A percentile compares a stretch with the other conserved stretches of the same genome.
These are phyloP conservation scores for Venturia pyrina DNA, from an alignment of 2,329 filamentous ascomycete species.

Conservation along the genomic window DNA sequence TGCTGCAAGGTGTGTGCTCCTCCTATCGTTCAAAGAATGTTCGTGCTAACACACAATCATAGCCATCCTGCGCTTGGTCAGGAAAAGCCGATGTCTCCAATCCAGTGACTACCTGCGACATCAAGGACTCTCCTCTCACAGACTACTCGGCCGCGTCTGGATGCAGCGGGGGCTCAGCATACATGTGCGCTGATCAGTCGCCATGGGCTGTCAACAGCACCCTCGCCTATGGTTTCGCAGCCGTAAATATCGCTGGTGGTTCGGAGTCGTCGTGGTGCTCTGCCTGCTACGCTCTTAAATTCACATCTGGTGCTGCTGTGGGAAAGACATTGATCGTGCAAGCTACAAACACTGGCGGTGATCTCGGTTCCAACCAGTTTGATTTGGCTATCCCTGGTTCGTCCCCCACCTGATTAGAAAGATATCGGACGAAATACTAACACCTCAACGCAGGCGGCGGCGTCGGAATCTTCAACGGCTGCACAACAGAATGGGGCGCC, in stretches of 20 bases:
- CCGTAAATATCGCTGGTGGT: slow-evolving; percentile 45
- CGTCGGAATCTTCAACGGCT: slow-evolving; percentile 46
- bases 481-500: slow-evolving; percentile 39
- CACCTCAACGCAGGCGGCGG: slow-evolving; percentile 36
- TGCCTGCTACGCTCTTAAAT: slow-evolving; percentile 49
- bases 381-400: slow-evolving; percentile 34
- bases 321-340: slow-evolving; percentile 55
- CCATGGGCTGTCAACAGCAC: slow-evolving; percentile 48
- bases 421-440: background rate
- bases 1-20: slow-evolving; percentile 47
- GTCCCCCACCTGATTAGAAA: background rate
- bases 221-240: slow-evolving; percentile 52
- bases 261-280: slow-evolving; percentile 52
- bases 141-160: slow-evolving; percentile 37
- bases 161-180: slow-evolving; percentile 47
- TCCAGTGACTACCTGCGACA: slow-evolving; percentile 43
- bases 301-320: slow-evolving; percentile 42
- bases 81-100: slow-evolving; percentile 41
- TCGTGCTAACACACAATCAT: slow-evolving; percentile 10
- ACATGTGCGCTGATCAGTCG: slow-evolving; percentile 49
- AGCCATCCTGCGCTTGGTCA: slow-evolving; percentile 44
- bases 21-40: background rate
- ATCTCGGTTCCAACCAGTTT: slow-evolving; percentile 49
- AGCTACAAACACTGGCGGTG: slow-evolving; percentile 50
- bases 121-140: slow-evolving; percentile 40